Evolutionary conservation across 257 asterid species (phyloP).

Genomic region (Nicotiana tomentosiformis): DNA sequence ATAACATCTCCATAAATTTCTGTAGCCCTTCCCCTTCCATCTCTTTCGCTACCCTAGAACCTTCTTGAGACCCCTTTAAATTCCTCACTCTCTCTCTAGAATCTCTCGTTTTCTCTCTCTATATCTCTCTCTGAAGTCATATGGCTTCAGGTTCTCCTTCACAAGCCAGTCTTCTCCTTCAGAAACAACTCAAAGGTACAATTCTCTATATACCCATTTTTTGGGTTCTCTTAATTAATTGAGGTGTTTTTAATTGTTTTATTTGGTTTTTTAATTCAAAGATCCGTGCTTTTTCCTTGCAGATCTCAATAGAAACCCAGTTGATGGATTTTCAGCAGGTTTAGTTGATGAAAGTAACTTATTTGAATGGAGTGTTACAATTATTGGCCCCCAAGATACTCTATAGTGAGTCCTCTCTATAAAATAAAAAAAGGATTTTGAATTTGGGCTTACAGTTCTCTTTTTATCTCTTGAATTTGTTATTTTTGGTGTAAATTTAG

Average conservation of each 20-base stretch:
- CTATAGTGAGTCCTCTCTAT: conserved; percentile 51
- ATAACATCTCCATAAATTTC: conserved; percentile 11
- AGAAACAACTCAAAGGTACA: conserved; percentile 88
- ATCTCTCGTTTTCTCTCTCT: neutral
- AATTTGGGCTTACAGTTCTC: neutral
- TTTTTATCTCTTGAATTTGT: neutral
- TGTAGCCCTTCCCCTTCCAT: neutral
- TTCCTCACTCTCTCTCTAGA: conserved; percentile 15
- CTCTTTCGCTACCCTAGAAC: conserved; percentile 30
- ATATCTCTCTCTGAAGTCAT: neutral
- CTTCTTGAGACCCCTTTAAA: conserved; percentile 10
- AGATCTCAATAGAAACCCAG: conserved; percentile 89
- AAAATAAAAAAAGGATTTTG: neutral
- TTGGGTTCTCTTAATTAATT: conserved; percentile 18
- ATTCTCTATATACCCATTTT: neutral
- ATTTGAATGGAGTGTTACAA: conserved; percentile 95
- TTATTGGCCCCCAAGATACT: conserved; percentile 97
- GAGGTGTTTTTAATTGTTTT: neutral
- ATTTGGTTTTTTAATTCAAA: conserved; percentile 8
- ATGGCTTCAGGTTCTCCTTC: conserved; percentile 80
- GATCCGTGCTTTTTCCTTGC: conserved; percentile 44
- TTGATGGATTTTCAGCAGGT: conserved; percentile 98
- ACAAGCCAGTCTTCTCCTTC: conserved; percentile 90
- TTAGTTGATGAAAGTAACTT: conserved; percentile 74
- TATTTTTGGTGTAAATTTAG: neutral